Evolutionary conservation across 2,329 filamentous ascomycete genomes (phyloP).

Genomic region (Ilyonectria sp.): DNA sequence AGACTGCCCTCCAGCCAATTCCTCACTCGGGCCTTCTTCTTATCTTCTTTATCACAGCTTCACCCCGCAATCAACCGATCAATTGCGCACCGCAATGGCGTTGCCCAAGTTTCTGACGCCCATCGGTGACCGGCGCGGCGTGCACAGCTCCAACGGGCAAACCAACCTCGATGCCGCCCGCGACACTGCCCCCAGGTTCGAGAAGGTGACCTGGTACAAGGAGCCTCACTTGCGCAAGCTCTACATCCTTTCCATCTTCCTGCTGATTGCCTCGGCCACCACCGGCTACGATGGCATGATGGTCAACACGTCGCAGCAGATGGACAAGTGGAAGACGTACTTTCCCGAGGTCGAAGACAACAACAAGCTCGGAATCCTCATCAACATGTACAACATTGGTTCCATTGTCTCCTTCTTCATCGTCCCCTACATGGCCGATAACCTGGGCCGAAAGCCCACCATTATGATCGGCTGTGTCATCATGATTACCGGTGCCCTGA

Average conservation of each 20-base stretch:
- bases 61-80: constrained; percentile 1
- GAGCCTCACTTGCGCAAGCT: constrained; percentile 71
- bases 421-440: constrained; percentile 62
- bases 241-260: constrained; percentile 66
- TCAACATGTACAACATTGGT: constrained; percentile 68
- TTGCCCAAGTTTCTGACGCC: constrained; percentile 45
- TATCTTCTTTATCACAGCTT: constrained; percentile 21
- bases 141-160: constrained; percentile 44
- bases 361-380: constrained; percentile 64
- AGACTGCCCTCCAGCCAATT: constrained; percentile 31
- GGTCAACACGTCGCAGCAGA: constrained; percentile 72
- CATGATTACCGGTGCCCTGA: constrained; percentile 61
- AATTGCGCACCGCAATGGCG: constrained; percentile 37
- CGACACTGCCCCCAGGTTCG: constrained; percentile 64
- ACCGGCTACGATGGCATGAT: constrained; percentile 75
- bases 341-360: constrained; percentile 59
- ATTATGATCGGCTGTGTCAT: constrained; percentile 61
- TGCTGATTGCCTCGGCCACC: constrained; percentile 73
- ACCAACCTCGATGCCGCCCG: constrained; percentile 55
- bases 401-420: constrained; percentile 64
- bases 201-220: constrained; percentile 69
- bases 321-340: constrained; percentile 66
- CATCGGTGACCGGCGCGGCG: constrained; percentile 41
- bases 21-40: background rate
- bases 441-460: constrained; percentile 59